phyloP scores from a whole-genome alignment of 2,329 filamentous ascomycete species.

The Lasiodiplodia gonubiensis region DNA sequence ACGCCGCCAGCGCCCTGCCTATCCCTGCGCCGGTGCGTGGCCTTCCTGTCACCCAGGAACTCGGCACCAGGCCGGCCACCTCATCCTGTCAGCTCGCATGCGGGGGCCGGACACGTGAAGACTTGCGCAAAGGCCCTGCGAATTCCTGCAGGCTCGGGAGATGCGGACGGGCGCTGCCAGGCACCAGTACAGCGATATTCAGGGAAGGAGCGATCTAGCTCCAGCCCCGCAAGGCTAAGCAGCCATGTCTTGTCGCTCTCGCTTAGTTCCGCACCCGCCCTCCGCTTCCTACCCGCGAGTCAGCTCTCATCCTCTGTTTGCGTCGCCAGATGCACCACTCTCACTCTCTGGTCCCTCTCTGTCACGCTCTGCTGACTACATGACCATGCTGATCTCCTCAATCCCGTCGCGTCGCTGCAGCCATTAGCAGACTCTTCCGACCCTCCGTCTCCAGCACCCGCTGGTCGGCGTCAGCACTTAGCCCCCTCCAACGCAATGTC shows the following conservation, averaged over 20 bases:
- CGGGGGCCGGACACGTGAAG: not conserved
- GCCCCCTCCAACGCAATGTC: not conserved
- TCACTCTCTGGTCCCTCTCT: not conserved
- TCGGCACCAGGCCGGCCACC: not conserved
- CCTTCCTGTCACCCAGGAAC: not conserved
- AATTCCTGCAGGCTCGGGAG: not conserved
- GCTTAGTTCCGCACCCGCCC: not conserved
- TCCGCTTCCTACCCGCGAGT: not conserved
- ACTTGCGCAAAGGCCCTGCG: not conserved
- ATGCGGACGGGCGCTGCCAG: not conserved
- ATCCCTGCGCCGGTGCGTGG: conserved; percentile 10
- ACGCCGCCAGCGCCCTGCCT: not conserved
- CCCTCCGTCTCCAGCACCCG: not conserved
- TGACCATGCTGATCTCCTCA: not conserved
- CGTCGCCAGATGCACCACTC: not conserved
- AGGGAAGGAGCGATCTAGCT: conserved; percentile 1
- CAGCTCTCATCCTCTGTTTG: not conserved
- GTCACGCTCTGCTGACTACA: not conserved
- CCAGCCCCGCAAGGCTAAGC: not conserved
- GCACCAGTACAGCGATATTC: conserved; percentile 4
- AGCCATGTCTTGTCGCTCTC: not conserved
- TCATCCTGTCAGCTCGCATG: not conserved
- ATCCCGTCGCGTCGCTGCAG: not conserved
- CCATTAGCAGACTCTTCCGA: not conserved
- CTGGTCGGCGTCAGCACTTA: not conserved